phyloP scores from a whole-genome alignment of 2,329 filamentous ascomycete species.

The Hypoxylon sp. region DNA sequence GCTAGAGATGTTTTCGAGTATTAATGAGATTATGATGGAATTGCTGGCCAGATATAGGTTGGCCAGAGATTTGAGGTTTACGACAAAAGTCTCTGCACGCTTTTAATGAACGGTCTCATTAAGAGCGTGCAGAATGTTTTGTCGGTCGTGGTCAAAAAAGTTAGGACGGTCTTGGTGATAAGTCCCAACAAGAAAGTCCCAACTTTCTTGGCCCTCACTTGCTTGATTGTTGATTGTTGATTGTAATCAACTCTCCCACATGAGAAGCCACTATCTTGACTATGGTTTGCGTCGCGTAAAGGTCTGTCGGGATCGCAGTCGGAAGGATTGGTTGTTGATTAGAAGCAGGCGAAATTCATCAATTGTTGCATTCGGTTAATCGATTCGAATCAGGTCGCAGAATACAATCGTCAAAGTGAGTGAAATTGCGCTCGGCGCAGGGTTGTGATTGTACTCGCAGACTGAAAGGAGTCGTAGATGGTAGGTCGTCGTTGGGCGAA shows the following conservation, averaged over 20 bases:
- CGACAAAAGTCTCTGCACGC: no score
- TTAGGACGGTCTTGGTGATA: no score
- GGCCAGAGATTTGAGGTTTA: background rate
- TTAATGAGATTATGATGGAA: slow-evolving; percentile 8
- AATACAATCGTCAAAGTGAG: slow-evolving; percentile 39
- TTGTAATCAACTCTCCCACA: slow-evolving; percentile 27
- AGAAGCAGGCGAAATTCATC: slow-evolving; percentile 16
- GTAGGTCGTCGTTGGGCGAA: slow-evolving; percentile 33
- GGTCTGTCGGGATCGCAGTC: background rate
- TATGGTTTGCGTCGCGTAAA: slow-evolving; percentile 21
- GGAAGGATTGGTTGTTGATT: slow-evolving; percentile 13
- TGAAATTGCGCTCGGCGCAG: slow-evolving; percentile 49
- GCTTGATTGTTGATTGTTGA: no score
- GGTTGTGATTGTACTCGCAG: slow-evolving; percentile 35
- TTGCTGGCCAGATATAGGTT: slow-evolving; percentile 5
- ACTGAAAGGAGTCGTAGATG: slow-evolving; percentile 29
- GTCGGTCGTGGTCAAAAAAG: no score
- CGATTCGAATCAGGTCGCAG: slow-evolving; percentile 8
- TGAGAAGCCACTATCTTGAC: slow-evolving; percentile 13
- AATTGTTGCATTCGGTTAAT: slow-evolving; percentile 17
- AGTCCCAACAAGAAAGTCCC: no score
- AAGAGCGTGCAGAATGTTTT: no score
- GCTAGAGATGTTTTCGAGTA: slow-evolving; percentile 22
- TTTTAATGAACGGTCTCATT: no score
- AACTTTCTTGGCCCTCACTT: no score